These are phyloP conservation scores for Ganoderma leucocontextum DNA, from an alignment of 1,284 basidiomycete genomes.

Conservation along the genomic window DNA sequence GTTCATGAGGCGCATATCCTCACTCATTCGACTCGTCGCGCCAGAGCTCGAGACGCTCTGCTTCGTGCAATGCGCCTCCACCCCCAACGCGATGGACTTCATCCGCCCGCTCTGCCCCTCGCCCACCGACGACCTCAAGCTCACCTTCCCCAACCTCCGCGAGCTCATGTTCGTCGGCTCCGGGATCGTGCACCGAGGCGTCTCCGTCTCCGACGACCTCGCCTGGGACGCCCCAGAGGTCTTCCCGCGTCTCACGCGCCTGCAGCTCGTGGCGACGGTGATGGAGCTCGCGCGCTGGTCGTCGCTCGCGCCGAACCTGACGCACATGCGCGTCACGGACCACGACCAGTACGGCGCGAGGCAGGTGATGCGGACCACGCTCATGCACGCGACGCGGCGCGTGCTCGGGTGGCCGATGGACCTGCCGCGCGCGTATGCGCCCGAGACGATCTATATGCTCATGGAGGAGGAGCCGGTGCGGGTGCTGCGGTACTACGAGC, in stretches of 20 bases:
- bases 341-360: constrained; percentile 3
- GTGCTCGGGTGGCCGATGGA: not conserved
- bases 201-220: not conserved
- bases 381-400: not conserved
- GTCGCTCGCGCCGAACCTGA: not conserved
- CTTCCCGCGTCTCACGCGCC: not conserved
- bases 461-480: not conserved
- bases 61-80: not conserved
- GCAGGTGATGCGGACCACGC: not conserved
- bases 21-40: constrained; percentile 5
- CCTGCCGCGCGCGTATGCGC: not conserved
- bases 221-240: not conserved
- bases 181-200: not conserved
- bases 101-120: not conserved
- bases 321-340: constrained; percentile 4
- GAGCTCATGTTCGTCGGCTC: constrained; percentile 4
- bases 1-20: not conserved
- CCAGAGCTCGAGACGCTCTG: constrained; percentile 7
- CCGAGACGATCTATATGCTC: not conserved
- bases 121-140: not conserved
- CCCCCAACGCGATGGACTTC: not conserved
- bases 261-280: constrained; percentile 3
- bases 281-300: not conserved
- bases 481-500: not conserved
- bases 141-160: not conserved